phyloP scores from a whole-genome alignment of 805 yeast species.

The Wickerhamomyces strasburgensis region DNA sequence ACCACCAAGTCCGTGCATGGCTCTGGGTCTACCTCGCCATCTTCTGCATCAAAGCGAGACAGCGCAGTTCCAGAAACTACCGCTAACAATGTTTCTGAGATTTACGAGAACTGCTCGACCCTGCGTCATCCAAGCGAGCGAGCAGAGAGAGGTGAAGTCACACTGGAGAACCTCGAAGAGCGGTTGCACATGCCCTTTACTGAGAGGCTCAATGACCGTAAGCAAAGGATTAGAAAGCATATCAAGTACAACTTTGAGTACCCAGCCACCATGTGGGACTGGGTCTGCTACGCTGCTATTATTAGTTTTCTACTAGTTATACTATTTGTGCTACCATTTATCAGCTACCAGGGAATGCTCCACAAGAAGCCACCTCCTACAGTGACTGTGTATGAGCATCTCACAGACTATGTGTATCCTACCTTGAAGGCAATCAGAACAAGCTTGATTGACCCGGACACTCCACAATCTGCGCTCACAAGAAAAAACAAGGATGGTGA shows the following conservation, averaged over 20 bases:
- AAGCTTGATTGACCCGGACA: slow-evolving; percentile 63
- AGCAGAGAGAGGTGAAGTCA: not conserved
- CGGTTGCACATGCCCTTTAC: not conserved
- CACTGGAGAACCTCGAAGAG: not conserved
- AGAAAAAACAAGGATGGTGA: slow-evolving; percentile 33
- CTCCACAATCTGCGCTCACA: slow-evolving; percentile 45
- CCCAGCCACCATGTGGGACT: no score
- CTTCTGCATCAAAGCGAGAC: slow-evolving; percentile 1
- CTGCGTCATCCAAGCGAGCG: not conserved
- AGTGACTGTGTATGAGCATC: slow-evolving; percentile 26
- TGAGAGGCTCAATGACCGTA: slow-evolving; percentile 1
- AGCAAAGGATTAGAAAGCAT: not conserved
- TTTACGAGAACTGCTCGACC: not conserved
- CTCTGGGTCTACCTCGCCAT: not conserved
- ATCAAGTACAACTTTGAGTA: not conserved
- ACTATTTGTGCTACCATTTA: slow-evolving; percentile 1
- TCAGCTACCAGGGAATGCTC: slow-evolving; percentile 2
- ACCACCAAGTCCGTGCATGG: not conserved
- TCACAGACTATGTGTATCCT: slow-evolving; percentile 56
- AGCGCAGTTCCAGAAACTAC: no score
- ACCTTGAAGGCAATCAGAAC: slow-evolving; percentile 55
- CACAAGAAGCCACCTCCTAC: not conserved
- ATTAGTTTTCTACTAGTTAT: not conserved
- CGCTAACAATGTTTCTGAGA: no score
- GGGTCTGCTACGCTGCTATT: not conserved